These are phyloP conservation scores for Cyanidiococcus yangmingshanensis DNA, from an alignment of 23 red algal species.

Conservation along the genomic window DNA sequence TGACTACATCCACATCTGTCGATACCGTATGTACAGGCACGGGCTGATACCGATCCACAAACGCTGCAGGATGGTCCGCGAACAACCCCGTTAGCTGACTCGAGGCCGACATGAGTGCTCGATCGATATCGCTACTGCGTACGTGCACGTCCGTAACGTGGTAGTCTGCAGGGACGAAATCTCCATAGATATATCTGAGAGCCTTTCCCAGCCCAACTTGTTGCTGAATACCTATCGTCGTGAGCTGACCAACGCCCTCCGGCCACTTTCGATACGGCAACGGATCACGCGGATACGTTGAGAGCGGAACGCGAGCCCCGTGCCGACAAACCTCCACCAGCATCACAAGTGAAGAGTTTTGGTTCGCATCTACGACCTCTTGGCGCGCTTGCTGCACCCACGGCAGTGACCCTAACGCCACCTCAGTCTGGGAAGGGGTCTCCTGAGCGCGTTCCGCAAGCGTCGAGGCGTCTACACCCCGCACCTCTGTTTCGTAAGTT, in stretches of 20 bases:
- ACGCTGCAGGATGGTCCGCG: constrained; percentile 28
- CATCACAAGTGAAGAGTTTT: constrained; percentile 2
- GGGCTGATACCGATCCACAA: constrained; percentile 37
- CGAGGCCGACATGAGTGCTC: constrained; percentile 67
- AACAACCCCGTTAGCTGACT: constrained; percentile 66
- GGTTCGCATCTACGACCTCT: background rate
- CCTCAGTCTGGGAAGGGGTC: no score
- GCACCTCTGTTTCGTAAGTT: no score
- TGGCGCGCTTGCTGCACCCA: background rate
- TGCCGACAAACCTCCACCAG: constrained; percentile 81
- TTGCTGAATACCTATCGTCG: constrained; percentile 42
- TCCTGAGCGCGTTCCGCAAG: no score
- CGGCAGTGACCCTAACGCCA: background rate
- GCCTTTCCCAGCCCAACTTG: constrained; percentile 62
- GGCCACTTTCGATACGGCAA: constrained; percentile 58
- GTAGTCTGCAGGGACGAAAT: constrained; percentile 40
- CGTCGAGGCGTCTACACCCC: no score
- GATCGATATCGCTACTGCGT: constrained; percentile 73
- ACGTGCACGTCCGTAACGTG: constrained; percentile 46
- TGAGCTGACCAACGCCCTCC: constrained; percentile 70
- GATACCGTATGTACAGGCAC: constrained; percentile 69
- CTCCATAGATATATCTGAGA: constrained; percentile 48
- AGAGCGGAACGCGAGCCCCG: constrained; percentile 65
- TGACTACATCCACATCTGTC: constrained; percentile 33
- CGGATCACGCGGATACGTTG: constrained; percentile 56